Percentiles rank a stretch among this genome's conserved stretches.
Conservation (phyloP, 2,329 filamentous ascomycete species). For the Cryphonectria radicalis region DNA sequence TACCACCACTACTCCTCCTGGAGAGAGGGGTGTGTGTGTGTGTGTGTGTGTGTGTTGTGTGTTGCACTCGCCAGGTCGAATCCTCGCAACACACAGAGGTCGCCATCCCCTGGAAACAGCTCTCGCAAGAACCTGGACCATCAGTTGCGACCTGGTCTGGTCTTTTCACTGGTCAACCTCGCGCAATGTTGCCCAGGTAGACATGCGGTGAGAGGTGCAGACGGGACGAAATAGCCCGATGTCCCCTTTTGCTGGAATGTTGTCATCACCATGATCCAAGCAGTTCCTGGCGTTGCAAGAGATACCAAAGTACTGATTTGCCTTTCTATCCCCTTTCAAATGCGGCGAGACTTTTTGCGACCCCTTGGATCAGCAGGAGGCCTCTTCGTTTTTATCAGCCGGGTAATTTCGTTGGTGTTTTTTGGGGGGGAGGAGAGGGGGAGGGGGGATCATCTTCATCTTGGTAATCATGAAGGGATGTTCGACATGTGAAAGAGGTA, state of each 20-base stretch:
- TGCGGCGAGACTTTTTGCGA: neutral
- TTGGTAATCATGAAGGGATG: neutral
- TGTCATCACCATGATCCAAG: neutral
- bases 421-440: no score
- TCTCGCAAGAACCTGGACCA: neutral
- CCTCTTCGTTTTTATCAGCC: neutral
- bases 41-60: neutral
- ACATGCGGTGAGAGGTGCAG: conserved; percentile 1
- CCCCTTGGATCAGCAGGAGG: neutral
- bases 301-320: neutral
- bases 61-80: neutral
- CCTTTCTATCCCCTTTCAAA: neutral
- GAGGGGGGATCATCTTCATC: neutral
- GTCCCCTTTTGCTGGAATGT: neutral
- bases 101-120: neutral
- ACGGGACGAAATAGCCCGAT: neutral
- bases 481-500: neutral
- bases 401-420: neutral
- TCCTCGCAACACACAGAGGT: neutral
- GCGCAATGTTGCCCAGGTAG: neutral
- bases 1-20: neutral
- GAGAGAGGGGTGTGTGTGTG: no score
- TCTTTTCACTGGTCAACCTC: neutral
- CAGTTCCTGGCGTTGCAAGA: neutral
- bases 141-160: neutral